Evolutionary conservation across 2,329 filamentous ascomycete genomes (phyloP).

Genomic region (Didymella lethalis): DNA sequence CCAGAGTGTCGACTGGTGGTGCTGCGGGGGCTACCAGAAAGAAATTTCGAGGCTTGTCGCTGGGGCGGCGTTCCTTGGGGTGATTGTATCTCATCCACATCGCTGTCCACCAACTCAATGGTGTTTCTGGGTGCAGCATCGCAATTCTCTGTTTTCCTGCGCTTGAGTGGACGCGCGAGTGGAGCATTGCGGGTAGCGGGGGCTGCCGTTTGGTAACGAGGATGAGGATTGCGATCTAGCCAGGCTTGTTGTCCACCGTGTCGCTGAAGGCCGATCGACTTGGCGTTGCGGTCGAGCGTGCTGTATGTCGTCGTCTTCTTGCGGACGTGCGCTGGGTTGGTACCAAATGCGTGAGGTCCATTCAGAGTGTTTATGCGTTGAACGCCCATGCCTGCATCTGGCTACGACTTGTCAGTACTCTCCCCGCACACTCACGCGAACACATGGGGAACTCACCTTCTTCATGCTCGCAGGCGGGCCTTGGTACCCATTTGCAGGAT

Average conservation of each 20-base stretch:
- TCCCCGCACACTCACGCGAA: neutral
- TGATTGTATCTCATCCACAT: no score
- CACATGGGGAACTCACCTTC: conserved; percentile 15
- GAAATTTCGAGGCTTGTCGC: neutral
- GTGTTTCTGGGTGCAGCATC: neutral
- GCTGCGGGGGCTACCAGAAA: conserved; percentile 9
- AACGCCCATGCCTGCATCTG: conserved; percentile 23
- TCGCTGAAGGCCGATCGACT: neutral
- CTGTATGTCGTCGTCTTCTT: conserved; percentile 28
- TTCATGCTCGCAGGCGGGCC: neutral
- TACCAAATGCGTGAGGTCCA: neutral
- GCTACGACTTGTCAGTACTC: conserved; percentile 24
- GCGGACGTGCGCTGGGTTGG: conserved; percentile 1
- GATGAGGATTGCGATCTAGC: neutral
- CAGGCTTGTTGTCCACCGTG: neutral
- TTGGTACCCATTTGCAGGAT: conserved; percentile 17
- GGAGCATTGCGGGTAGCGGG: neutral
- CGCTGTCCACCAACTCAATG: neutral
- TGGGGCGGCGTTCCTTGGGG: neutral
- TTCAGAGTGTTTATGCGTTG: conserved; percentile 27
- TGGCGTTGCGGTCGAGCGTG: conserved; percentile 12
- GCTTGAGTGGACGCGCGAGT: conserved; percentile 21
- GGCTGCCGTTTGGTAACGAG: conserved; percentile 2
- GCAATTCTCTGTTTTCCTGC: conserved; percentile 28
- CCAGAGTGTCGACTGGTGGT: conserved; percentile 1